Conservation (phyloP, 768 basidiomycete genomes). For the Tulasnella sp. region DNA sequence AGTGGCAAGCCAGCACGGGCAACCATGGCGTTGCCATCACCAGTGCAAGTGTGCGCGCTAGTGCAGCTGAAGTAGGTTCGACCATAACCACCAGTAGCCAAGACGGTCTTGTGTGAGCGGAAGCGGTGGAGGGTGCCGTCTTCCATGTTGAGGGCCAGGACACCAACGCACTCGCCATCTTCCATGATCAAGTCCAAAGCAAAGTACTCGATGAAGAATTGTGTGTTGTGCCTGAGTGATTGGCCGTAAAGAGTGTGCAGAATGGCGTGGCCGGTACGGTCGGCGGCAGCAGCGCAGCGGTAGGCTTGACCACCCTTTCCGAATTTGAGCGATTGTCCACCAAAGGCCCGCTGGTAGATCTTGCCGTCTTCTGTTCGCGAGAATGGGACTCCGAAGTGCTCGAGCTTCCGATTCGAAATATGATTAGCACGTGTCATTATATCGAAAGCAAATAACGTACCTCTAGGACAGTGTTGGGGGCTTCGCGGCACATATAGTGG, state of each 20-base stretch:
- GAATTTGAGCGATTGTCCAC: slow-evolving; percentile 94
- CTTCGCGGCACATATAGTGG: slow-evolving; percentile 99
- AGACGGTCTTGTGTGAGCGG: slow-evolving; percentile 96
- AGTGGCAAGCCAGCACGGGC: slow-evolving; percentile 93
- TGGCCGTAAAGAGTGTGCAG: slow-evolving; percentile 99
- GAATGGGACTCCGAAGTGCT: slow-evolving; percentile 98
- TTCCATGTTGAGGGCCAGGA: slow-evolving; percentile 99
- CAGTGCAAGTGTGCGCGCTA: slow-evolving; percentile 97
- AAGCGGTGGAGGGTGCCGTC: slow-evolving; percentile 99
- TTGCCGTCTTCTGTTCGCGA: slow-evolving; percentile 98
- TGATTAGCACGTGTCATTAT: slow-evolving; percentile 17
- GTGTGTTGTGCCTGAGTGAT: slow-evolving; percentile 97
- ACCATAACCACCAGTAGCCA: slow-evolving; percentile 98
- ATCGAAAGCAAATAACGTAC: slow-evolving; percentile 47
- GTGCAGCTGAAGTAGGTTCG: slow-evolving; percentile 99
- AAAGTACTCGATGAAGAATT: slow-evolving; percentile 99
- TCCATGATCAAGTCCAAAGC: slow-evolving; percentile 99
- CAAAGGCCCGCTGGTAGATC: slow-evolving; percentile 99
- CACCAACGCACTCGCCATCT: slow-evolving; percentile 98
- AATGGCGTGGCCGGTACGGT: slow-evolving; percentile 97
- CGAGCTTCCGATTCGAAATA: slow-evolving; percentile 62
- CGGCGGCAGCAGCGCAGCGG: slow-evolving; percentile 97
- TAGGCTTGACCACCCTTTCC: slow-evolving; percentile 99
- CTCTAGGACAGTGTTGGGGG: slow-evolving; percentile 91
- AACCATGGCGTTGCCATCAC: slow-evolving; percentile 99